A percentile compares a stretch with the other conserved stretches of the same genome.
Conservation (phyloP, 345 rosid genomes). For the Eucalyptus curtisii region DNA sequence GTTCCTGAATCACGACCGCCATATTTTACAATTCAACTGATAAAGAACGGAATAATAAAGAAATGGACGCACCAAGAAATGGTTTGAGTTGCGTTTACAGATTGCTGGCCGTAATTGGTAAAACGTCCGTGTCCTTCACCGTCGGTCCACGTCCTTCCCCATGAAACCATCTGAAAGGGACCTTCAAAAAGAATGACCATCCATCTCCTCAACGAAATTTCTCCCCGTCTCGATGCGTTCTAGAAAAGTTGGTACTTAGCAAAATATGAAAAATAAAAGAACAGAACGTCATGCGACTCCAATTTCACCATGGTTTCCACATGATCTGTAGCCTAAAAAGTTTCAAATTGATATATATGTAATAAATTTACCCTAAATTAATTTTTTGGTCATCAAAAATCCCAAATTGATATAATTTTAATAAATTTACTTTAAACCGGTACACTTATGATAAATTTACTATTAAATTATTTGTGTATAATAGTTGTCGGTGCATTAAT, state of each 20-base stretch:
- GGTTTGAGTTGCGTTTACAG: not conserved
- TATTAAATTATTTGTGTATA: no score
- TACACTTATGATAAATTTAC: no score
- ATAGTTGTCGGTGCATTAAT: no score
- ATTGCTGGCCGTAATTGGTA: not conserved
- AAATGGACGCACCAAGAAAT: not conserved
- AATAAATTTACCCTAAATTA: no score
- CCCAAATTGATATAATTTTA: fast-evolving
- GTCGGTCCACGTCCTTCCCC: not conserved
- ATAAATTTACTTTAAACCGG: fast-evolving
- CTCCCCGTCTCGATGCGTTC: not conserved
- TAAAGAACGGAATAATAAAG: not conserved
- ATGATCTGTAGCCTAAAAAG: not conserved
- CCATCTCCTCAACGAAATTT: not conserved
- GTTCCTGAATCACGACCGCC: not conserved
- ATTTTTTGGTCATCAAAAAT: no score
- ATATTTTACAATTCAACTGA: not conserved
- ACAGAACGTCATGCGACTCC: not conserved
- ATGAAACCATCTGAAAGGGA: not conserved
- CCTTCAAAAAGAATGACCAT: not conserved
- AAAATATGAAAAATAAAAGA: not conserved
- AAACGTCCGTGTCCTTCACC: not conserved
- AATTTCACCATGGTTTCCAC: not conserved
- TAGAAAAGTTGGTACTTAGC: not conserved
- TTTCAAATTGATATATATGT: no score